Evolutionary conservation across 2,329 filamentous ascomycete species (phyloP).

Genomic region (Cryphonectria nitschkei): DNA sequence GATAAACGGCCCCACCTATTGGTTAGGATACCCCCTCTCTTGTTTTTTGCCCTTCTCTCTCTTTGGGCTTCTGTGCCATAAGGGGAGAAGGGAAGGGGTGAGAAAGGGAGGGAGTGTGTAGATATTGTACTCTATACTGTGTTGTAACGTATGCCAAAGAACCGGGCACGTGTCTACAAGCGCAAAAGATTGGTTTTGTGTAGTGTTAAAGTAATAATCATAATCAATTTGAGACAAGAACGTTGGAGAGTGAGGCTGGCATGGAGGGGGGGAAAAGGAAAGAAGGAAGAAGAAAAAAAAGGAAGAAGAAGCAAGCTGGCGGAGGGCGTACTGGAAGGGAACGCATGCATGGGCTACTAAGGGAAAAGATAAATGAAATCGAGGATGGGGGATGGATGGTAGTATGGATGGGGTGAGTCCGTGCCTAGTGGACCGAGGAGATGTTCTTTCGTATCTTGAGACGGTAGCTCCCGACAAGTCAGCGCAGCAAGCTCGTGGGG

Average conservation of each 20-base stretch:
- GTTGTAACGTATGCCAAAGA: background rate
- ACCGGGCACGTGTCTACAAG: background rate
- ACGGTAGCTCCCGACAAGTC: conserved; percentile 6
- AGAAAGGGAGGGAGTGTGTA: background rate
- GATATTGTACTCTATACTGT: background rate
- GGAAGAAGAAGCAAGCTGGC: background rate
- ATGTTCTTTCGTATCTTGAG: conserved; percentile 6
- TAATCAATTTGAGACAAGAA: conserved; percentile 5
- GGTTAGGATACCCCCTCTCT: background rate
- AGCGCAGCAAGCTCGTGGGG: background rate
- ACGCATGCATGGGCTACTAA: background rate
- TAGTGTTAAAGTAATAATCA: background rate
- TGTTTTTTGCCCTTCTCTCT: no score
- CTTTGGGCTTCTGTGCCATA: no score
- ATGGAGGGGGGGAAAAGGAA: background rate
- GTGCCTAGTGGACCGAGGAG: background rate
- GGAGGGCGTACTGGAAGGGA: background rate
- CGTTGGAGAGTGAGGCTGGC: conserved; percentile 9
- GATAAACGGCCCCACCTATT: background rate
- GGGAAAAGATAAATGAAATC: background rate
- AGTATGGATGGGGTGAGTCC: background rate
- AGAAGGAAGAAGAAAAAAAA: no score
- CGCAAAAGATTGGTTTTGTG: background rate
- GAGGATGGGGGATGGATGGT: background rate
- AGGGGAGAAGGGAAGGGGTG: no score